phyloP scores from a whole-genome alignment of 148 eudicot genomes.

The Vaccinium corymbosum region DNA sequence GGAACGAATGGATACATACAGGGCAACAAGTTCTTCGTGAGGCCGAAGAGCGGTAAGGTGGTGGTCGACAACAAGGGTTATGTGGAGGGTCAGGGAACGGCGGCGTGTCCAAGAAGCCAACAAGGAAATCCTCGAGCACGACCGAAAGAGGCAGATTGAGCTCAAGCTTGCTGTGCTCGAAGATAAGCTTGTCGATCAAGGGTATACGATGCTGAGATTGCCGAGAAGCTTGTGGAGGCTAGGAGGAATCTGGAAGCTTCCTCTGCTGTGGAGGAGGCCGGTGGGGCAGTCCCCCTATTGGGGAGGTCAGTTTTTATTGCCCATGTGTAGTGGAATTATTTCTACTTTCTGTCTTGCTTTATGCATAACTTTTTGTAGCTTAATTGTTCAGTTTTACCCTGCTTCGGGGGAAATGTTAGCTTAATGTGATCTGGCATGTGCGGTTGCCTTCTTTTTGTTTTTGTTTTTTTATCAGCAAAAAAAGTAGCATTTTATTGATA shows the following conservation, averaged over 20 bases:
- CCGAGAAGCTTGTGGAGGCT: constrained; percentile 59
- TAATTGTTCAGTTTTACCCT: background rate
- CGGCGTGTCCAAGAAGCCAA: constrained; percentile 60
- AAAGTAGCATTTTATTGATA: too few species aligned
- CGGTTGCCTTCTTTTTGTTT: background rate
- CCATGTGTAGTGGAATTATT: background rate
- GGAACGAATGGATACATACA: constrained; percentile 94
- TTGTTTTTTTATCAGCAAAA: too few species aligned
- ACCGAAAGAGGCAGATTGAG: constrained; percentile 92
- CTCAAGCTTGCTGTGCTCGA: constrained; percentile 74
- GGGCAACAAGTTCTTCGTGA: constrained; percentile 67
- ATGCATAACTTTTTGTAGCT: background rate
- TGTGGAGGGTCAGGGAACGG: constrained; percentile 65
- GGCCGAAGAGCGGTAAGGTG: constrained; percentile 43
- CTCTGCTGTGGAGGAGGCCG: constrained; percentile 32
- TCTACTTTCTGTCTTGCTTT: background rate
- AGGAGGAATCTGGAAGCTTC: constrained; percentile 58
- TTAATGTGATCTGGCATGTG: background rate
- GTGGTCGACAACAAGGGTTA: constrained; percentile 42
- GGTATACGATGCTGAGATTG: constrained; percentile 73
- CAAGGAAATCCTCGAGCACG: constrained; percentile 81
- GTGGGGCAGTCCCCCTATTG: constrained; percentile 20
- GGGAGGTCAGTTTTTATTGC: constrained; percentile 29
- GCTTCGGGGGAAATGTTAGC: background rate
- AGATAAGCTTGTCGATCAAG: constrained; percentile 74